Percentiles rank a stretch among this genome's conserved stretches.
These are phyloP conservation scores for Inosperma sp. DNA, from an alignment of 768 basidiomycete genomes.

Conservation along the genomic window DNA sequence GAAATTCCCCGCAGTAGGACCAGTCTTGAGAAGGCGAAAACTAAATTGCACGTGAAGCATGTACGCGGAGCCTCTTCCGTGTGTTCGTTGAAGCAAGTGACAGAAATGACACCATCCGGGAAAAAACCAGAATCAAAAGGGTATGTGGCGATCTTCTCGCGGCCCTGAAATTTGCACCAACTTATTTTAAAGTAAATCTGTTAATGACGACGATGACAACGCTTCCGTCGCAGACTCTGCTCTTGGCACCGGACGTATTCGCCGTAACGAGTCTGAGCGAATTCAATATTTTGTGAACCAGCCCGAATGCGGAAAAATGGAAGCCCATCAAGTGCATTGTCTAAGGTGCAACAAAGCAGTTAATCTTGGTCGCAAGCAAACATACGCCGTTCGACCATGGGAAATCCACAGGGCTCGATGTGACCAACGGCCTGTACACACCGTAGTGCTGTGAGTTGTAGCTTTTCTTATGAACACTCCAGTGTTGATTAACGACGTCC, in stretches of 20 bases:
- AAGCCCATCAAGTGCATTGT: slow-evolving; percentile 56
- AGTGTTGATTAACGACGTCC: slow-evolving; percentile 13
- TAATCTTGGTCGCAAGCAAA: slow-evolving; percentile 49
- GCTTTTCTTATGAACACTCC: not conserved
- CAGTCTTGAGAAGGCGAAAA: slow-evolving; percentile 17
- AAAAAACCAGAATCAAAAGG: slow-evolving; percentile 24
- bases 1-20: slow-evolving; percentile 22
- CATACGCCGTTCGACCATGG: slow-evolving; percentile 60
- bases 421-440: slow-evolving; percentile 36
- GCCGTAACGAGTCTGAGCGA: slow-evolving; percentile 59
- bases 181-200: slow-evolving; percentile 21
- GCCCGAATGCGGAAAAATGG: slow-evolving; percentile 50
- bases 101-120: too few species aligned
- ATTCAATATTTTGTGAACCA: slow-evolving; percentile 62
- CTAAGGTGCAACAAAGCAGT: slow-evolving; percentile 54
- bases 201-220: slow-evolving; percentile 42
- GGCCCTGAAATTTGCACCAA: not conserved
- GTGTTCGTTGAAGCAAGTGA: slow-evolving; percentile 30
- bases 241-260: slow-evolving; percentile 37
- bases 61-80: slow-evolving; percentile 24
- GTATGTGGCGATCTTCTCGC: slow-evolving; percentile 16
- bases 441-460: slow-evolving; percentile 16
- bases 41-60: slow-evolving; percentile 25
- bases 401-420: slow-evolving; percentile 53
- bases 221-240: slow-evolving; percentile 53